Evolutionary conservation across 257 asterid species (phyloP), one percentile per base, ranked within the genome.

Genomic region (Osmanthus fragrans): DNA sequence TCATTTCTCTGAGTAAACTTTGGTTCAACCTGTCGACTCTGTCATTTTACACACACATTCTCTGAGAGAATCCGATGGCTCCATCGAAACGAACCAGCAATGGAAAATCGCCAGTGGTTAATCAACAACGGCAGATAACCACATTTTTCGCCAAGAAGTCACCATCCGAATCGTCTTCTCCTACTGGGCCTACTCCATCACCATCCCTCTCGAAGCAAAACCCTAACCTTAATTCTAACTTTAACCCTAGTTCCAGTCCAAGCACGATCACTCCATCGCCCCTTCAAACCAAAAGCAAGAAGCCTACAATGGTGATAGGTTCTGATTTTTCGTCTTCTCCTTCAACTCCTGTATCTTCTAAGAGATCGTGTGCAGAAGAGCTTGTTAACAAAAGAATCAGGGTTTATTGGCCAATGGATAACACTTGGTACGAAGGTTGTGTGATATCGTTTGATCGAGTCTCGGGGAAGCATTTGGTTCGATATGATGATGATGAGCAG

Each of bases 321-420:
- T 83, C 91, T 13, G 84, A 78, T 25, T 71, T 82, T 32, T 65
- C 71, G 1, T 30, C 83, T n/a, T 13, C 90, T 9, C 65, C 85
- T 25, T 25, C 34, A 30, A 77, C 84, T 30, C 80, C 81, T 27
- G 79, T 30, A 80, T 76, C 80, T 25, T 70, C 39, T 64, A 79
- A 76, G 81, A 80, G 79, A 68, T 32, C 76, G 34, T 85, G 79
- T 70, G 96, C 96, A 0, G 65, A 77, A 25, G 97, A 90, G 88
- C 91, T 86, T 64, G 90, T 89, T 49, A 89, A 79, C 51, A 85
- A 78, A 78, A 88, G 93, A 79, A 49, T 93, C 56, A 93, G 73
- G 85, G 92, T 95, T 73, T 95, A 85, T 78, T 95, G 99, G 98
- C 98, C 99, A 37, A 79, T 95, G 81, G 99, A 95, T 85, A 82